Percentiles rank a stretch among this genome's conserved stretches.
Evolutionary conservation across 352 stramenopile species (phyloP).

Genomic region (Globisporangium barbulae): DNA sequence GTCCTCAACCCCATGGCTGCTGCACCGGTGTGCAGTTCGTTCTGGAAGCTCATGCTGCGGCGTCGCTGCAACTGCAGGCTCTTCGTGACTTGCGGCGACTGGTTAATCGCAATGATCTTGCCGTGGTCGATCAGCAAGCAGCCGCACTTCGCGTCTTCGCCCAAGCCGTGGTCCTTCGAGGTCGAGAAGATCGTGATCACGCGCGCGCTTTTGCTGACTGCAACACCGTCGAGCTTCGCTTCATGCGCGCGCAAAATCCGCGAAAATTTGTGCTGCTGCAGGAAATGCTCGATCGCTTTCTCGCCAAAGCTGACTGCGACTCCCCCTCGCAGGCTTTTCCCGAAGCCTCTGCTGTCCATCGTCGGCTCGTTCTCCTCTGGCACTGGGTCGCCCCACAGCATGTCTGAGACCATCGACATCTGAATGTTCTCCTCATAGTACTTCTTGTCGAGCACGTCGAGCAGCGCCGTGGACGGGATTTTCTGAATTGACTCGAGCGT

Average conservation of each 20-base stretch:
- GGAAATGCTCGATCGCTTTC: slow-evolving; percentile 56
- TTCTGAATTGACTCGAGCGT: slow-evolving; percentile 48
- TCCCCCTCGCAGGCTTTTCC: slow-evolving; percentile 44
- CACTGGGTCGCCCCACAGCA: slow-evolving; percentile 59
- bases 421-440: slow-evolving; percentile 33
- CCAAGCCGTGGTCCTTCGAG: slow-evolving; percentile 67
- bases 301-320: slow-evolving; percentile 76
- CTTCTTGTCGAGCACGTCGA: slow-evolving; percentile 43
- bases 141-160: slow-evolving; percentile 52
- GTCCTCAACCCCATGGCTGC: neutral
- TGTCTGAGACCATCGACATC: slow-evolving; percentile 55
- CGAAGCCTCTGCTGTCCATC: slow-evolving; percentile 59
- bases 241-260: slow-evolving; percentile 78
- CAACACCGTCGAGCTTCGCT: slow-evolving; percentile 81
- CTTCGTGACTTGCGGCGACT: slow-evolving; percentile 20
- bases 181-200: slow-evolving; percentile 75
- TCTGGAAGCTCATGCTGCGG: slow-evolving; percentile 23
- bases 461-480: slow-evolving; percentile 25
- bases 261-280: slow-evolving; percentile 48
- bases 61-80: slow-evolving; percentile 25
- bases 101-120: slow-evolving; percentile 55
- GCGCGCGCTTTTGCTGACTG: slow-evolving; percentile 44
- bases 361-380: slow-evolving; percentile 23
- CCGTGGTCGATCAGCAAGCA: slow-evolving; percentile 70
- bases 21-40: neutral